Evolutionary conservation across 352 stramenopile genomes (phyloP).

Genomic region (Globisporangium parvum): DNA sequence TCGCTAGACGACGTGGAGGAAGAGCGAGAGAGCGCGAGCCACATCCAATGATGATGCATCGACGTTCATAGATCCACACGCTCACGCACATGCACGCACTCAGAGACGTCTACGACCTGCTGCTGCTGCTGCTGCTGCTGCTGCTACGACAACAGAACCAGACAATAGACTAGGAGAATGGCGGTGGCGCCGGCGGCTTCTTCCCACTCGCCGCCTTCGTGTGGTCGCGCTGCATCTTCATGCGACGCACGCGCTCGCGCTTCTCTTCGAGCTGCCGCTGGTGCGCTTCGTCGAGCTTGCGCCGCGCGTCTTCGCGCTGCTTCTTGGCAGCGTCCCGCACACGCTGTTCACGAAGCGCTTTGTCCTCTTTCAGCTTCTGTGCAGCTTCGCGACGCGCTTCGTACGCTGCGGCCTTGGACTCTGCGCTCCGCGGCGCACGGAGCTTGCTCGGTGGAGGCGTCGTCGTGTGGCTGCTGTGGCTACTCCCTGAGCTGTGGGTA

Average conservation of each 20-base stretch:
- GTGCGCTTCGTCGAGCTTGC: slow-evolving; percentile 58
- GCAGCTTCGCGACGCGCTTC: slow-evolving; percentile 52
- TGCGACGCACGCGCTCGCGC: slow-evolving; percentile 52
- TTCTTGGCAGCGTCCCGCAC: slow-evolving; percentile 57
- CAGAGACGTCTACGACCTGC: neutral
- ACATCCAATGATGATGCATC: too few species aligned
- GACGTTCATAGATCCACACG: neutral
- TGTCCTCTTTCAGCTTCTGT: slow-evolving; percentile 69
- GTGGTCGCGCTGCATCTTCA: slow-evolving; percentile 41
- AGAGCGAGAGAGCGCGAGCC: too few species aligned
- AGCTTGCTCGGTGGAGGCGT: slow-evolving; percentile 17
- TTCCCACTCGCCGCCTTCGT: slow-evolving; percentile 17
- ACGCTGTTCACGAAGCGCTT: slow-evolving; percentile 51
- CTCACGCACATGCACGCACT: neutral
- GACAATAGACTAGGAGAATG: neutral
- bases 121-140: slow-evolving; percentile 13
- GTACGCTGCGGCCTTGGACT: slow-evolving; percentile 23
- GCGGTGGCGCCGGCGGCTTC: slow-evolving; percentile 5
- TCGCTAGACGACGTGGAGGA: too few species aligned
- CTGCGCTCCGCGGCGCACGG: slow-evolving; percentile 13
- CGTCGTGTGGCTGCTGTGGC: slow-evolving; percentile 5
- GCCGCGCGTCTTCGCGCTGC: slow-evolving; percentile 52
- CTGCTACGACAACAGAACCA: neutral
- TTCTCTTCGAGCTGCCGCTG: slow-evolving; percentile 67
- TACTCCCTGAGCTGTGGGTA: neutral